Conservation (phyloP, 331 rosid species). For the Malus hybrid region DNA sequence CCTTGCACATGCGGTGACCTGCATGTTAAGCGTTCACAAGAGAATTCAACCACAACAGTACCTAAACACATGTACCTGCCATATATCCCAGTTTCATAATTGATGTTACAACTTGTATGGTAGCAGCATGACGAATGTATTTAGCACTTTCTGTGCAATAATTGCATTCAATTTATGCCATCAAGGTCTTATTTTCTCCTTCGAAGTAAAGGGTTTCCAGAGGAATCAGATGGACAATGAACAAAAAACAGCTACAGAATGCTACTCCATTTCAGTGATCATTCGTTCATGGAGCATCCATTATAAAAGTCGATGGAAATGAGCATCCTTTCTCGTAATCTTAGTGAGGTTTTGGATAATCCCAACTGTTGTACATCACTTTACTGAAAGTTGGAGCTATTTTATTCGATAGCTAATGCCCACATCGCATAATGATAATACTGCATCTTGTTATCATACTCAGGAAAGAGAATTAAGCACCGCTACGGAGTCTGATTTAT, state of each 20-base stretch:
- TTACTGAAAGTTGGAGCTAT: background rate
- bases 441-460: no score
- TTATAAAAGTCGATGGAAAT: background rate
- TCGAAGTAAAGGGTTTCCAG: background rate
- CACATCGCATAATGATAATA: background rate
- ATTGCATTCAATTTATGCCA: no score
- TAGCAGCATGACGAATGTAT: no score
- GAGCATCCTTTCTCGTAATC: background rate
- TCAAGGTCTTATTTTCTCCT: background rate
- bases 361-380: background rate
- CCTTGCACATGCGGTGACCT: conserved; percentile 87
- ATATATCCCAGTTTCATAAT: background rate
- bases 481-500: background rate
- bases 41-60: conserved; percentile 5
- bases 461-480: background rate
- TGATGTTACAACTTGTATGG: background rate
- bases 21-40: conserved; percentile 3
- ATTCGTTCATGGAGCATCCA: background rate
- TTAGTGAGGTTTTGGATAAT: background rate
- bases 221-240: background rate
- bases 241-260: background rate
- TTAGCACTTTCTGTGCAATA: background rate
- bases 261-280: background rate
- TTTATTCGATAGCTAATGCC: background rate
- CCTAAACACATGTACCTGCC: no score